Evolutionary conservation across 192 early-diverging fungal species (phyloP), one percentile per base, ranked within the genome.

Genomic region (Phlyctochytrium arcticum): DNA sequence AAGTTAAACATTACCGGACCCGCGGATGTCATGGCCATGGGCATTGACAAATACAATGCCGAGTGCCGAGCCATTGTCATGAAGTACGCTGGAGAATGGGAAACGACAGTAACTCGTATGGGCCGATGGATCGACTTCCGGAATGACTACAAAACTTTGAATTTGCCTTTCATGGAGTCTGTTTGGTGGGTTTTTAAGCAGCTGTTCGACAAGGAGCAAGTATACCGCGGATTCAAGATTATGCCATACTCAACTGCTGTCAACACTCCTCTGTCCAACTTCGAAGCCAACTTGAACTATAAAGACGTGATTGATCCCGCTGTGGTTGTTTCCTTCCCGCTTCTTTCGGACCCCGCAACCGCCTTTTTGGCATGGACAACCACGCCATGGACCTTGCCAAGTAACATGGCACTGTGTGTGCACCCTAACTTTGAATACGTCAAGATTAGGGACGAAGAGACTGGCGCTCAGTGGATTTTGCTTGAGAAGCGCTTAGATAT

Each of bases 111-210:
- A 61, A 92, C 92, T 62, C 89, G 96, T 54, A 89, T 96, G 68
- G 96, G 93, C 46, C 92, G 96, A 48, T 99, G 96, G 96, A 99
- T 99, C 69, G 96, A 99, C 74, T 99, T 99, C 70, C 89, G 96
- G 78, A 97, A 99, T 75, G 96, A 96, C 78, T 99, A 99, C 85
- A 99, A 99, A 80, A 98, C 96, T 9, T 75, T 99, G 54, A 89
- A 99, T 75, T 81, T 88, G 50, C 74, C 88, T 50, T 99, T 96
- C 72, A 99, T 99, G 96, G 96, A 99, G 75, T 89, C 90, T 29
- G 94, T 93, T 31, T 99, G 96, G 96, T 99, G 96, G 96, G 92
- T 94, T 12, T 98, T 99, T 78, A 92, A 93, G 86, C 87, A 94
- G 75, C 84, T 99, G 33, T 95, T 87, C 60, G 87, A 92, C 31